phyloP scores from a whole-genome alignment of 192 early-diverging fungal genomes.

The Mortierella alpina region DNA sequence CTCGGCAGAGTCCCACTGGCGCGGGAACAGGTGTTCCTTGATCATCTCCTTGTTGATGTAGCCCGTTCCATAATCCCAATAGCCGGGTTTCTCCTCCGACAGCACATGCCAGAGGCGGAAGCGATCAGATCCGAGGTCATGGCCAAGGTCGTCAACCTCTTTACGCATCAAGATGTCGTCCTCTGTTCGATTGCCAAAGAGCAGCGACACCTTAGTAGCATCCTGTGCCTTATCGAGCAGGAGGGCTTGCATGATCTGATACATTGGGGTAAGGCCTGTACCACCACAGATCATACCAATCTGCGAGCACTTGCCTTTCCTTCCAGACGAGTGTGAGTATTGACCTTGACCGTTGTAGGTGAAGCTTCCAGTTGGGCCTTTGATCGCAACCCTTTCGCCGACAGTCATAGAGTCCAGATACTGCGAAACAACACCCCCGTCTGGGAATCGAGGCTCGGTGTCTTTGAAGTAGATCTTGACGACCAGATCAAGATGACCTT shows the following conservation, averaged over 20 bases:
- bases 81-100: conserved; percentile 37
- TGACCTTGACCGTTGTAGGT: conserved; percentile 66
- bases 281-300: conserved; percentile 89
- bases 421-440: conserved; percentile 70
- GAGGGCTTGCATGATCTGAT: conserved; percentile 80
- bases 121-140: conserved; percentile 67
- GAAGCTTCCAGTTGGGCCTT: conserved; percentile 84
- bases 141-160: conserved; percentile 70
- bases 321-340: conserved; percentile 13
- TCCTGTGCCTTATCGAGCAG: conserved; percentile 70
- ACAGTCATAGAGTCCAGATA: conserved; percentile 72
- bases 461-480: conserved; percentile 77
- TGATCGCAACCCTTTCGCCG: conserved; percentile 82
- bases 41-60: conserved; percentile 43
- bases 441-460: conserved; percentile 32
- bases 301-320: conserved; percentile 63
- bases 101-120: conserved; percentile 76
- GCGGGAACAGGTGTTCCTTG: conserved; percentile 35
- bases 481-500: conserved; percentile 82
- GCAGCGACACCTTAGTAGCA: conserved; percentile 76
- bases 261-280: conserved; percentile 87
- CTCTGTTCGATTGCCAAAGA: conserved; percentile 83
- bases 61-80: conserved; percentile 52
- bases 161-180: conserved; percentile 80
- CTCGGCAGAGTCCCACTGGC: not conserved